Base-by-base conservation (phyloP, 1,284 basidiomycete genomes). In the Fomitopsis betulina region DNA sequence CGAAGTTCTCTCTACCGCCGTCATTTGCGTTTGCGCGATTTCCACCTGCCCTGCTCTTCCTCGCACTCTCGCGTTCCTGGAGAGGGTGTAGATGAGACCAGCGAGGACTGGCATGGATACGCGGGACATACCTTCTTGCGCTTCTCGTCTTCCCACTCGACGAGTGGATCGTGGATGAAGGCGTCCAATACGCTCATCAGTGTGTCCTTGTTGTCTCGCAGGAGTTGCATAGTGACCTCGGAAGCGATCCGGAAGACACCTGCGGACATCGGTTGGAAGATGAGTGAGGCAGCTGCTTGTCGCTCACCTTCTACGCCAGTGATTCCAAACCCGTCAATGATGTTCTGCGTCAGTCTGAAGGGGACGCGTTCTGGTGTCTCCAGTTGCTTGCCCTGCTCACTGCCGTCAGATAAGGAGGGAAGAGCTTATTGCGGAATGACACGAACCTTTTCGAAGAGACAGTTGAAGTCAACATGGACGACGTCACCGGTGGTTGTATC, bases 381-480 rank as follows among this genome's bases (percentile, higher is more conserved):
- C 49, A 99, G 82, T 2, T 83, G 83, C 75, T 91, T 93, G 1
- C 93, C 95, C 89, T 94, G 59, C 23, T 15, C 13, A n/a, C 7
- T 6, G 47, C 10, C 1, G 15, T 60, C 15, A 60, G 55, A 19
- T 33, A 5, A 3, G 12, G 59, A 13, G 56, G 38, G 33, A 27
- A 5, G 4, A 21, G 27, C 3, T 35, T 10, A 15, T n/a, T n/a
- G 19, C 3, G 21, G 13, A 21, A 5, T 10, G 13, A 5, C 2
- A 61, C 72, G 30, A 58, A 89, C 91, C 81, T 94, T 96, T 66
- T 99, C 97, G 67, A 99, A 99, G 12, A 99, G 79, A 75, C 96
- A 98, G 71, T 99, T 98, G 67, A 99, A 94, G 73, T 99, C 97
- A 52, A 99, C 96, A 66, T 99, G 97, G 2, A 99, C 91, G 2